Base-by-base conservation (phyloP, 2,329 filamentous ascomycete species). In the Aspergillus sp. region DNA sequence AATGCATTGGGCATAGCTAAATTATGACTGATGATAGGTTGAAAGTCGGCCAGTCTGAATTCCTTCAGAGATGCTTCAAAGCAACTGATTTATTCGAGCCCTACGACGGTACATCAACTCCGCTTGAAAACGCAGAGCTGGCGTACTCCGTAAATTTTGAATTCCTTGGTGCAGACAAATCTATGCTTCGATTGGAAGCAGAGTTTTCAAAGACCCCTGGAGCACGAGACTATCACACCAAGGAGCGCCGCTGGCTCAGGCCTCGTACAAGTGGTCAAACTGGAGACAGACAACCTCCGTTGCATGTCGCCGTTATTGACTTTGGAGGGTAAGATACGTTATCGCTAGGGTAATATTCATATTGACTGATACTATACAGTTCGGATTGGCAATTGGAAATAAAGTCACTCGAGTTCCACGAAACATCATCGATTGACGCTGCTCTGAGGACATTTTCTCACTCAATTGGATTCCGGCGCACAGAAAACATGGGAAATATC, bases 371-470 rank as follows among this genome's bases (percentile, higher is more conserved):
- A 6, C 12, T 31, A 33, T 11, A 2, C 56, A 77, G 75, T 44
- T 70, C 70, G 14, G 76, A 78, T 58, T 76, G 76, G 67, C 71
- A 77, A 57, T 61, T 77, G 9, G 73, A 77, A 55, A 70, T 78
- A 56, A 74, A 74, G 59, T 68, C 71, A 3, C 58, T 78, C 11
- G 68, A 75, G 24, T 73, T 78, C 23, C 64, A 76, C 11, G 63
- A 70, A 37, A 61, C 59, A 17, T 65, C 56, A 6, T 67, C 55
- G n/a, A 71, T 69, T 48, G 60, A 68, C 31, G 48, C 57, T 23
- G 64, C 69, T 2, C 58, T 74, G 40, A 68, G 61, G 46, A 48
- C 62, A 14, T 73, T 75, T 47, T 68, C 69, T 4, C 65, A 71
- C 48, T 65, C 65, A 2, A 65, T 75, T 9, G 52, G 62, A 1